Base-by-base conservation (phyloP, 306 rosid species). In the Casuarina equisetifolia region DNA sequence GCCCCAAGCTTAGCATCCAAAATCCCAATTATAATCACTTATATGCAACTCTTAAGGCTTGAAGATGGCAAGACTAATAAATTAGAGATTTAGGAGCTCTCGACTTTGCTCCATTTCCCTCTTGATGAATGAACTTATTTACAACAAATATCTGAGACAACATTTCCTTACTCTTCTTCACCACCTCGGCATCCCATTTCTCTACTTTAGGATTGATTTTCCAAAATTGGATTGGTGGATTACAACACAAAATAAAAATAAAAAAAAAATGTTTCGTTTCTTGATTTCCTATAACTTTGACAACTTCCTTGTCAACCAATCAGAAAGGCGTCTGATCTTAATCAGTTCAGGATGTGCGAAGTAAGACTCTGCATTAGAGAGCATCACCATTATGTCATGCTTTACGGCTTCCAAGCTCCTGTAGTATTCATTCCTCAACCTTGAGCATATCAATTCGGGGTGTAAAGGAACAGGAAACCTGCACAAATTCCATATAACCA, bases 371-470 rank as follows among this genome's bases (percentile, higher is more conserved):
- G 89, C 90, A 69, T 90, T 90, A 25, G 83, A 77, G 57, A 90
- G 62, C 92, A 90, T 89, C 73, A 87, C 88, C 73, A 3, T 74
- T 48, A 92, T 86, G 81, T 93, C 98, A 80, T 88, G 90, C 87
- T 85, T 86, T 54, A 82, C 91, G 73, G 89, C 88, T 76, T 93
- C 91, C 84, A 86, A 78, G 72, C 85, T 86, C 78, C 98, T 83
- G 69, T 93, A 91, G 80, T 93, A 93, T 73, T 91, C 78, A 67
- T 89, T 89, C 79, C 44, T 72, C 57, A 93, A 74, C 78, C 97
- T 91, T 63, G 79, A 55, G 52, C 74, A 83, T 80, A 93, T 89
- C 75, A 91, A 80, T 80, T 88, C 94, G 10, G 94, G 98, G 81
- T 81, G 84, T 32, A 93, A 80, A 10, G 85, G 91, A 76, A 75